A percentile compares a stretch with the other conserved stretches of the same genome.
Conservation (phyloP, 352 stramenopile genomes). For the Saprolegnia parasitica region DNA sequence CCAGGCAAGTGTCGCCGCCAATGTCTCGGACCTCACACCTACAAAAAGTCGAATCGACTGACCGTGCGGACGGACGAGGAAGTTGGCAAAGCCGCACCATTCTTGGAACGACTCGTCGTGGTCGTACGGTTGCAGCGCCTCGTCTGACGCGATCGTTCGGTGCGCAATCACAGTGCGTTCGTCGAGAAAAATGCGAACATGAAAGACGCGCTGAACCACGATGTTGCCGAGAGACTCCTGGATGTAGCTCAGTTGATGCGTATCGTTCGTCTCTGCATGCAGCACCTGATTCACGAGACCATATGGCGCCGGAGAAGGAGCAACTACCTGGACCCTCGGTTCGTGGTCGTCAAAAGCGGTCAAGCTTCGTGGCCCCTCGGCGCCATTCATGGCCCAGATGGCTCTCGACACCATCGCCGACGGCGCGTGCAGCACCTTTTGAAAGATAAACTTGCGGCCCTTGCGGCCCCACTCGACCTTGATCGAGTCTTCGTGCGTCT, state of each 20-base stretch:
- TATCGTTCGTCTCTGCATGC: too few relatives aligned
- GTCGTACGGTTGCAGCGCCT: background rate
- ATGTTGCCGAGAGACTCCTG: too few relatives aligned
- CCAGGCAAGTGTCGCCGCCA: background rate
- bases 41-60: too few relatives aligned
- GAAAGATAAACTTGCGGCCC: conserved; percentile 1
- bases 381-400: background rate
- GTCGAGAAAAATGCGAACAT: background rate
- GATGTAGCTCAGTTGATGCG: background rate
- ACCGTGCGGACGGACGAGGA: too few relatives aligned
- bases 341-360: too few relatives aligned
- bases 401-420: background rate
- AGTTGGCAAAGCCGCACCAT: too few relatives aligned
- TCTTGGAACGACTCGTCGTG: background rate
- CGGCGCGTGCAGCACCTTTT: background rate
- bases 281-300: too few relatives aligned
- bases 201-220: too few relatives aligned
- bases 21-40: background rate
- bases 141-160: background rate
- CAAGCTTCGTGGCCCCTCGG: too few relatives aligned
- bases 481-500: background rate
- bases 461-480: conserved; percentile 6
- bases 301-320: too few relatives aligned
- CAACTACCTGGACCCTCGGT: too few relatives aligned
- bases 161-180: conserved; percentile 1